phyloP scores from a whole-genome alignment of 2,329 filamentous ascomycete species.

The Bipolaris cookei region DNA sequence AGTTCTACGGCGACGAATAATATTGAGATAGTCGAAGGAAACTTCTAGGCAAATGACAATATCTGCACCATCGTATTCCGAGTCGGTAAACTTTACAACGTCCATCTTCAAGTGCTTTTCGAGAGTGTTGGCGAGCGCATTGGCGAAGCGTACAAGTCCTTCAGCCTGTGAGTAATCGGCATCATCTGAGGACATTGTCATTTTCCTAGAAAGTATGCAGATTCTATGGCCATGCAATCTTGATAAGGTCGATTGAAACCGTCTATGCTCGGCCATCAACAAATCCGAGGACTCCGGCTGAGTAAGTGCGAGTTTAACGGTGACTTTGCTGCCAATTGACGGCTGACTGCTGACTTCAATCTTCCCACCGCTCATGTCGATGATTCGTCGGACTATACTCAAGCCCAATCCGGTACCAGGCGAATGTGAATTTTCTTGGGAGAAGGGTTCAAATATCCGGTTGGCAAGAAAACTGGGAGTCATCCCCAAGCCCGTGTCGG shows the following conservation, averaged over 20 bases:
- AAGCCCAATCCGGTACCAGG: slow-evolving; percentile 37
- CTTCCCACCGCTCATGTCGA: slow-evolving; percentile 37
- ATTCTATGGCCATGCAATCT: slow-evolving; percentile 31
- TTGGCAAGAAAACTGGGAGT: slow-evolving; percentile 41
- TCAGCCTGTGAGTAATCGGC: slow-evolving; percentile 9
- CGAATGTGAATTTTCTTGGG: slow-evolving; percentile 40
- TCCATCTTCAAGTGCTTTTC: slow-evolving; percentile 36
- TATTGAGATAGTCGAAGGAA: slow-evolving; percentile 40
- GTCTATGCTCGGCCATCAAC: slow-evolving; percentile 7
- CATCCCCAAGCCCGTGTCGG: slow-evolving; percentile 46
- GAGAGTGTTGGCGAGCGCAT: slow-evolving; percentile 30
- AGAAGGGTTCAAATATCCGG: slow-evolving; percentile 43
- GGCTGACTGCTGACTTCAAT: slow-evolving; percentile 38
- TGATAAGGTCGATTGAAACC: slow-evolving; percentile 26
- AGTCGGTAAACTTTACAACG: slow-evolving; percentile 34
- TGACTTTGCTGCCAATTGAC: slow-evolving; percentile 24
- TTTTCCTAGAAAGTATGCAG: slow-evolving; percentile 32
- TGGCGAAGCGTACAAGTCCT: slow-evolving; percentile 30
- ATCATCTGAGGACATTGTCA: background rate
- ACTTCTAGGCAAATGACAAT: slow-evolving; percentile 45
- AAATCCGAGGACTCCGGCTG: slow-evolving; percentile 8
- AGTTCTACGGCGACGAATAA: slow-evolving; percentile 26
- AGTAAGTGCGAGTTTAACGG: slow-evolving; percentile 27
- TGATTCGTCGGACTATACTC: slow-evolving; percentile 39
- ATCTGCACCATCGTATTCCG: slow-evolving; percentile 32